Evolutionary conservation across 805 yeast genomes (phyloP).

Genomic region (Candida boidinii): DNA sequence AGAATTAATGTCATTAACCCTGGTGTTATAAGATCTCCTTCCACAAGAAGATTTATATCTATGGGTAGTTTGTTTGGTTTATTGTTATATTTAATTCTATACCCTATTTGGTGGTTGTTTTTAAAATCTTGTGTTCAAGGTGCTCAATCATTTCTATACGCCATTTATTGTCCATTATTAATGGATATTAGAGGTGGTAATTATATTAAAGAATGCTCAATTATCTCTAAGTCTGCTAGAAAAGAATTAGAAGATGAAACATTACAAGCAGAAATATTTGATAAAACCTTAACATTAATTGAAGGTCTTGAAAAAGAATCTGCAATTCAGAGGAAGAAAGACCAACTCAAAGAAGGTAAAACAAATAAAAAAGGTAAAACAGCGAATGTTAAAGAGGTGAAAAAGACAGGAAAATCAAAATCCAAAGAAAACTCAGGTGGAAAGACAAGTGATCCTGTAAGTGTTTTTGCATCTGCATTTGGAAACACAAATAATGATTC

Average conservation of each 20-base stretch:
- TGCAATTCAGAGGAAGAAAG: conserved; percentile 54
- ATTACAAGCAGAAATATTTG: conserved; percentile 53
- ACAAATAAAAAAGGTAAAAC: neutral
- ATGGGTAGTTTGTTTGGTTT: conserved; percentile 62
- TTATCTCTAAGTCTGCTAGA: conserved; percentile 43
- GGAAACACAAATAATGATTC: conserved; percentile 5
- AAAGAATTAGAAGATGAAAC: conserved; percentile 53
- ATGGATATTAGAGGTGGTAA: conserved; percentile 55
- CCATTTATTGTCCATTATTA: conserved; percentile 64
- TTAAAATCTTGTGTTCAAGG: conserved; percentile 73
- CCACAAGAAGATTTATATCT: conserved; percentile 69
- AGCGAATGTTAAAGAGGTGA: neutral
- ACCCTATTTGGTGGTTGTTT: conserved; percentile 79
- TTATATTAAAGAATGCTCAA: conserved; percentile 64
- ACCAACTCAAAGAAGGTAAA: conserved; percentile 4
- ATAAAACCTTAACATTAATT: conserved; percentile 51
- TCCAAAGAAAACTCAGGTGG: conserved; percentile 1
- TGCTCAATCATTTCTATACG: conserved; percentile 66
- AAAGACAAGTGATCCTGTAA: neutral
- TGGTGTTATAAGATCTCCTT: conserved; percentile 83
- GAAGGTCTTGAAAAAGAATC: conserved; percentile 57
- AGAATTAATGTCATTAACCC: conserved; percentile 78
- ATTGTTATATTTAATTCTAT: conserved; percentile 50
- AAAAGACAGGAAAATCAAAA: conserved; percentile 1
- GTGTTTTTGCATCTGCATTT: conserved; percentile 19